Percentiles rank a stretch among this genome's conserved stretches.
Conservation (phyloP, 345 rosid species). For the Draba incana region DNA sequence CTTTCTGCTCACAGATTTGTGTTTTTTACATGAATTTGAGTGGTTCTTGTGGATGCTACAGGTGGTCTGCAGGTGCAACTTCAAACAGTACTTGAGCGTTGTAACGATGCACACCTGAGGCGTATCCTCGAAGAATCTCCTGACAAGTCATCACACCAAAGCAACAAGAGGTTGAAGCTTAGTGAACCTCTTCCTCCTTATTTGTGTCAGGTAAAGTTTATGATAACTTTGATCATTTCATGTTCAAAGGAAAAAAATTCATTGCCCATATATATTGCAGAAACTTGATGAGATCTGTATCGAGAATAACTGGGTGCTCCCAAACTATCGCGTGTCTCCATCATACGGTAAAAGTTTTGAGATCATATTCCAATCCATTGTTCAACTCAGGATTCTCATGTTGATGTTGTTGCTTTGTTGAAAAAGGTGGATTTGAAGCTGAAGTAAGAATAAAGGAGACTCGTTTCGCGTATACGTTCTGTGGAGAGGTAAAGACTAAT, state of each 20-base stretch:
- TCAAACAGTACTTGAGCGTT: conserved; percentile 52
- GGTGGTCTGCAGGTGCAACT: conserved; percentile 56
- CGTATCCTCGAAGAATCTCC: conserved; percentile 32
- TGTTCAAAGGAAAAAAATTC: neutral
- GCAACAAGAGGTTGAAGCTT: conserved; percentile 40
- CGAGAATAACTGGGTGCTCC: conserved; percentile 61
- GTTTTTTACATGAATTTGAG: conserved; percentile 11
- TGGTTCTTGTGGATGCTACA: conserved; percentile 43
- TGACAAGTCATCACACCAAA: conserved; percentile 39
- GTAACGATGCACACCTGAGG: conserved; percentile 42
- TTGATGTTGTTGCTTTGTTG: conserved; percentile 15
- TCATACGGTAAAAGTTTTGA: conserved; percentile 58
- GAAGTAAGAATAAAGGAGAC: conserved; percentile 48
- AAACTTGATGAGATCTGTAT: conserved; percentile 62
- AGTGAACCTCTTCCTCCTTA: conserved; percentile 37
- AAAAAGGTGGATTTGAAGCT: conserved; percentile 64
- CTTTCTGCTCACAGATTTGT: conserved; percentile 7
- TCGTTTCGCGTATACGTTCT: conserved; percentile 36
- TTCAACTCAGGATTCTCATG: neutral
- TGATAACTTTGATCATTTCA: neutral
- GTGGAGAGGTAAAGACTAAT: conserved; percentile 39
- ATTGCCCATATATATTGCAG: conserved; percentile 44
- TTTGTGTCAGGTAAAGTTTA: conserved; percentile 58
- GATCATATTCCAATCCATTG: conserved; percentile 12
- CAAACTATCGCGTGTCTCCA: conserved; percentile 53